Conservation (phyloP, 202 grass and related monocot genomes). For the Saccharum hybrid region DNA sequence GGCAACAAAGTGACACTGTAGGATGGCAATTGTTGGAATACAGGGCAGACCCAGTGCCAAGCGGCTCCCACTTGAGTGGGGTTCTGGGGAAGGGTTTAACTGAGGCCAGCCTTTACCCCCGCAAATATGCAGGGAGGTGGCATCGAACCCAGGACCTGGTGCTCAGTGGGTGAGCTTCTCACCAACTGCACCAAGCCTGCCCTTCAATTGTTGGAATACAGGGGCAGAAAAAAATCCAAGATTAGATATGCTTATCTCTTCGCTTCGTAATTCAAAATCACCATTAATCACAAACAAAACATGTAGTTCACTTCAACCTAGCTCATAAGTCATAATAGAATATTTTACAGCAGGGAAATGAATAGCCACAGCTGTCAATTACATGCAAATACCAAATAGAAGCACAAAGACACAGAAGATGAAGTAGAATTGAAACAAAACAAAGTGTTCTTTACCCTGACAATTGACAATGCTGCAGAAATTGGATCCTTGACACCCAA, state of each 20-base stretch:
- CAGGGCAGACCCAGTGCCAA: too few species aligned
- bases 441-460: slow-evolving; percentile 60
- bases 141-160: too few species aligned
- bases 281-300: slow-evolving; percentile 23
- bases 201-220: background rate
- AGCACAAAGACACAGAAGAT: slow-evolving; percentile 26
- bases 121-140: too few species aligned
- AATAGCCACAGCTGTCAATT: slow-evolving; percentile 31
- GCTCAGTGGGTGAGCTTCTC: too few species aligned
- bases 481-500: slow-evolving; percentile 87
- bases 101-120: too few species aligned
- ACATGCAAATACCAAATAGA: slow-evolving; percentile 31
- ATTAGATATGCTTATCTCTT: background rate
- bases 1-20: background rate
- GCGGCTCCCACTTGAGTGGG: too few species aligned
- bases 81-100: too few species aligned
- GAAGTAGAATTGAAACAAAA: slow-evolving; percentile 24
- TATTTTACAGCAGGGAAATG: slow-evolving; percentile 19
- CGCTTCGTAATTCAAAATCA: slow-evolving; percentile 24
- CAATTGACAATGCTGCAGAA: slow-evolving; percentile 80
- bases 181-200: too few species aligned
- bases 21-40: too few species aligned
- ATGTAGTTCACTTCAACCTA: slow-evolving; percentile 15
- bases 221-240: background rate
- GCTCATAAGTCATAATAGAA: background rate